Base-by-base conservation (phyloP, 768 basidiomycete species). In the Lactarius vividus region DNA sequence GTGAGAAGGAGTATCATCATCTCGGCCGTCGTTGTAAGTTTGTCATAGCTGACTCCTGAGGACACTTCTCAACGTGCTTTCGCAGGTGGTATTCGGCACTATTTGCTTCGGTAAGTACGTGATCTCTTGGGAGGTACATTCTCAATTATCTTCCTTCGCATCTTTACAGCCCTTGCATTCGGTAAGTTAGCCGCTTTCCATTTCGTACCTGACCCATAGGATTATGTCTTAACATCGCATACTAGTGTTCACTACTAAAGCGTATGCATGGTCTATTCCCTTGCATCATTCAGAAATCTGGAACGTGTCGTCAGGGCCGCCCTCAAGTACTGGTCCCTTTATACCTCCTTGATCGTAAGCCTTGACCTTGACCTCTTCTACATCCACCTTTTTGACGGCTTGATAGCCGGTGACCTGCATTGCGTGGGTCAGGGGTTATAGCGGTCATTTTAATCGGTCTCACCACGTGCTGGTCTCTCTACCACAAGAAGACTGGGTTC, bases 341-440 rank as follows among this genome's bases (percentile, higher is more conserved):
- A 78, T 71, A 53, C 67, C 60, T 52, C 73, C 75, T 66, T 83
- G 76, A 73, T 69, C 46, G 74, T 76, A 42, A 71, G 74, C 23
- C 44, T 75, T 26, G 4, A 52, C 5, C 1, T 33, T 35, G 18
- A 23, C 46, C 23, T 29, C 55, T 20, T 55, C 26, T 9, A 28
- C 26, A 15, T 10, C 6, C 18, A 13, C 54, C 59, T 20, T 20
- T 20, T 40, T 7, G 29, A 57, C 16, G 26, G 33, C 23, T 13
- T 13, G 10, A 33, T 59, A 79, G 83, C 83, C 82, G 83, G 78
- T 85, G 20, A 83, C 83, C 5, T 81, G 79, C 69, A 68, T 78
- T 35, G 84, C 83, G 1, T 39, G 81, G 83, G 39, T 79, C 80
- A 62, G 81, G 83, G 26, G 81, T 81, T 20, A 78, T 79, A 13